Base-by-base conservation (phyloP, 306 rosid species). In the Quercus glauca region DNA sequence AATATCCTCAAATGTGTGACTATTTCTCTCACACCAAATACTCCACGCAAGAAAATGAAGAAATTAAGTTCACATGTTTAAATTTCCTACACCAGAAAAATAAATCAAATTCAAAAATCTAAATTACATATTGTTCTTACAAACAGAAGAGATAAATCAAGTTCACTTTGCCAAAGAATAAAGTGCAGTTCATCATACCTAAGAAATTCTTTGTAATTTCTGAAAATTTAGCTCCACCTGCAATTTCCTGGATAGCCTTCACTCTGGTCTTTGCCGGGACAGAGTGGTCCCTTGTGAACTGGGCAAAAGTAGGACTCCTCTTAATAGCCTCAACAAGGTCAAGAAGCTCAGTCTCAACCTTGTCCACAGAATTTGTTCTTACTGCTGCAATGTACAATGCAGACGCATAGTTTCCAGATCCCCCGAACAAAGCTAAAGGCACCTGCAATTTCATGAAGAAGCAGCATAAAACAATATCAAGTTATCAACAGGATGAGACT, bases 381-480 rank as follows among this genome's bases (percentile, higher is more conserved):
- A 95, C 89, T 37, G 98, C 89, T 53, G 94, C 93, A 43, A 86
- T 70, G 83, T 91, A 95, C 90, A 95, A 78, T 73, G 99, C 98
- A 79, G 97, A 77, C 56, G 99, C 98, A 87, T 95, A 93, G 87
- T 93, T 95, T 75, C 99, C 99, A 57, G 97, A 64, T 64, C 97
- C 98, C 74, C 99, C 99, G 82, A 65, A 95, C 90, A 95, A 80
- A 37, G 92, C 94, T 80, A 91, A 55, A 25, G 99, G 99, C 35
- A 91, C 82, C 99, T 95, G 86, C 75, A 81, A 80, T 58, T 71
- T 25, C 79, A 83, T 11, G 25, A 43, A 73, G 60, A 73, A 68
- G 70, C n/a, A 77, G 61, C 3, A n/a, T 5, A 19, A 28, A 60
- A 57, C 56, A 23, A 63, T 26, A 56, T 79, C 45, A 76, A 73